Evolutionary conservation across 73 alveolate species (phyloP).

Genomic region (Paramecium caudatum): DNA sequence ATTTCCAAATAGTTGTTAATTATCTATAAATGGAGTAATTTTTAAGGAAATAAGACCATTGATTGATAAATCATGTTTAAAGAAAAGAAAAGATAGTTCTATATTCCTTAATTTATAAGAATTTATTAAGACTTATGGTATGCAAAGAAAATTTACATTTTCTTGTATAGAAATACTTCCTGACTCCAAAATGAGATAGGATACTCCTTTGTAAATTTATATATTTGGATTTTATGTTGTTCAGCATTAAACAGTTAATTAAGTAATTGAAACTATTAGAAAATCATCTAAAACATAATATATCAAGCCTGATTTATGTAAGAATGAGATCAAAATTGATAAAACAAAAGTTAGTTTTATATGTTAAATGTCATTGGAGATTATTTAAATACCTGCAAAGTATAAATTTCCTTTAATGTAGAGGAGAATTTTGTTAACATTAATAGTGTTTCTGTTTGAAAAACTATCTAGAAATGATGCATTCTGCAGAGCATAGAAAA

Average conservation of each 20-base stretch:
- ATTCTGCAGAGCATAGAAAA: constrained; percentile 28
- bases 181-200: constrained; percentile 50
- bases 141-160: neutral
- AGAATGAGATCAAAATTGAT: constrained; percentile 1
- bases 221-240: constrained; percentile 12
- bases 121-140: neutral
- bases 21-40: neutral
- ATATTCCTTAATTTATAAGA: neutral
- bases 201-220: neutral
- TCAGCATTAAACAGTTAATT: neutral
- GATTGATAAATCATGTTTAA: constrained; percentile 45
- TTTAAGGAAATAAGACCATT: constrained; percentile 36
- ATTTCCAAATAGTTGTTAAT: constrained; percentile 33
- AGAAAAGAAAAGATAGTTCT: constrained; percentile 21
- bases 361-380: neutral
- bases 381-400: constrained; percentile 66
- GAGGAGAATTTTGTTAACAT: constrained; percentile 67
- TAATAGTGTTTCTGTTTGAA: constrained; percentile 4
- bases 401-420: neutral
- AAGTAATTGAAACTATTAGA: neutral
- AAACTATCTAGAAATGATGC: constrained; percentile 58
- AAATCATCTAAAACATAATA: neutral
- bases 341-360: constrained; percentile 36
- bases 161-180: neutral
- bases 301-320: neutral